A percentile compares a stretch with the other conserved stretches of the same genome.
Conservation (phyloP, 2,329 filamentous ascomycete genomes). For the Diaporthe velutina region DNA sequence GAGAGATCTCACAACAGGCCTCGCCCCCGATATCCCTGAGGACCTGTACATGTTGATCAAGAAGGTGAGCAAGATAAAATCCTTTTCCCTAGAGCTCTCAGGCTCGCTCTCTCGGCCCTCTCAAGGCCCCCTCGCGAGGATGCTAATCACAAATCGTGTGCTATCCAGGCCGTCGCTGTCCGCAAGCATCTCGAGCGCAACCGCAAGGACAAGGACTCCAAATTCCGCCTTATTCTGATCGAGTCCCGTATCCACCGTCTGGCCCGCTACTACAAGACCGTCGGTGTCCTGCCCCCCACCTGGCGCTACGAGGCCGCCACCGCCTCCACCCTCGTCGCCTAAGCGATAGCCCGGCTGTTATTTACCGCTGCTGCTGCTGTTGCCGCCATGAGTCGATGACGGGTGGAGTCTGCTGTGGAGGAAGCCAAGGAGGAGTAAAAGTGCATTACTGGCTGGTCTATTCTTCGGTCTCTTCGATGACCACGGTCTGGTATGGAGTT, state of each 20-base stretch:
- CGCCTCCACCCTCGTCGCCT: conserved; percentile 93
- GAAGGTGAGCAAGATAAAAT: conserved; percentile 75
- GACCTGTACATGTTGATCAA: conserved; percentile 99
- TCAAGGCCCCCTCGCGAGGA: background rate
- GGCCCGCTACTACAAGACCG: conserved; percentile 99
- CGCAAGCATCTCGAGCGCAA: conserved; percentile 99
- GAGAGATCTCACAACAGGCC: conserved; percentile 89
- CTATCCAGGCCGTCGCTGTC: conserved; percentile 86
- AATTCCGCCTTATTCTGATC: conserved; percentile 99
- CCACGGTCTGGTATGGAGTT: conserved; percentile 56
- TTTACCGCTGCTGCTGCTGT: conserved; percentile 8
- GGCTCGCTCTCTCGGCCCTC: background rate
- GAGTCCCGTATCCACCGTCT: conserved; percentile 99
- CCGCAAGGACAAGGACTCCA: conserved; percentile 99
- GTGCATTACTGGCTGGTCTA: conserved; percentile 38
- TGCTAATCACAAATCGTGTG: conserved; percentile 41
- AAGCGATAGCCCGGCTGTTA: conserved; percentile 57
- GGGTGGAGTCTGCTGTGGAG: conserved; percentile 21
- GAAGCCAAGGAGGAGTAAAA: conserved; percentile 31
- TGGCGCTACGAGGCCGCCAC: conserved; percentile 99
- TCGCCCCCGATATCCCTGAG: conserved; percentile 98
- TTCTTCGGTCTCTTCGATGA: conserved; percentile 18
- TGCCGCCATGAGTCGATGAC: conserved; percentile 46
- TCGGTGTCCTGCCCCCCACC: conserved; percentile 85
- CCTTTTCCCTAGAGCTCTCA: background rate